Conservation (phyloP, 2,329 filamentous ascomycete species). For the Elsinoe arachidis region DNA sequence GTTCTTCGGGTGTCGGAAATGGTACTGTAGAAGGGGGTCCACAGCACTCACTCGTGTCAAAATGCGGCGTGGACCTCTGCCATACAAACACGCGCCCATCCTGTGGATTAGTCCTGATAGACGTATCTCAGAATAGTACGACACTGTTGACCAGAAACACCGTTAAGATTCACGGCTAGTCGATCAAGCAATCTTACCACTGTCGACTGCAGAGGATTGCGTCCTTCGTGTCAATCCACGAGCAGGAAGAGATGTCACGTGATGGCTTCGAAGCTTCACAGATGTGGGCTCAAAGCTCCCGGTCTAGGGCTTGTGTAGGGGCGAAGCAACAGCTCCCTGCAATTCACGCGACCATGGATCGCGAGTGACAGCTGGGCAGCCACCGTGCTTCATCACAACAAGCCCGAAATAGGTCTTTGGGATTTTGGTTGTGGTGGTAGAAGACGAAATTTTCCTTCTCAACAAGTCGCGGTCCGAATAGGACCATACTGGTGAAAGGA, state of each 20-base stretch:
- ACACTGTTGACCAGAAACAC: no score
- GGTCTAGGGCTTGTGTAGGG: conserved; percentile 1
- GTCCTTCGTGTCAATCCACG: no score
- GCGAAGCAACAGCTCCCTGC: neutral
- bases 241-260: neutral
- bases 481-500: neutral
- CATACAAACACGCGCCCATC: no score
- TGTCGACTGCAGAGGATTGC: no score
- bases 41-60: no score
- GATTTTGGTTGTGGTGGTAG: neutral
- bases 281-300: neutral
- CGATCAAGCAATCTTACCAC: no score
- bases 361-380: neutral
- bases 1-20: conserved; percentile 4
- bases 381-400: neutral
- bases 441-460: neutral
- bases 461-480: conserved; percentile 5
- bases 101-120: no score
- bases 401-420: neutral
- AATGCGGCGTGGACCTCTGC: no score
- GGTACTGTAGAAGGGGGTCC: no score
- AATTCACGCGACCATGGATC: conserved; percentile 5
- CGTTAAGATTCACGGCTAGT: no score
- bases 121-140: no score
- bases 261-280: neutral